Evolutionary conservation across 352 stramenopile genomes (phyloP).

Genomic region (Albugo laibachii): DNA sequence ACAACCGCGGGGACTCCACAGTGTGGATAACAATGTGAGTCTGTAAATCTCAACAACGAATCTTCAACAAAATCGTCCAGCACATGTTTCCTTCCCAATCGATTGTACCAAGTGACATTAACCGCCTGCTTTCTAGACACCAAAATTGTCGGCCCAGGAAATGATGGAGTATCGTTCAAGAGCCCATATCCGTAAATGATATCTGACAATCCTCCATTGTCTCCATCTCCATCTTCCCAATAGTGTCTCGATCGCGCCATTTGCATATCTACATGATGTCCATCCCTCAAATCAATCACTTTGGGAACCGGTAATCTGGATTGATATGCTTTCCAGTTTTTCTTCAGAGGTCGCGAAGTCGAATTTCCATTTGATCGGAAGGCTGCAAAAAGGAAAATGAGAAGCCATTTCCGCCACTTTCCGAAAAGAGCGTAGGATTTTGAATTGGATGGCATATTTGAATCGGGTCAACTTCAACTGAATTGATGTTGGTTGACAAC

Average conservation of each 20-base stretch:
- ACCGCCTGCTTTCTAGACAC: slow-evolving; percentile 21
- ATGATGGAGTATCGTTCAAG: slow-evolving; percentile 17
- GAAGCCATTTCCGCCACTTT: no score
- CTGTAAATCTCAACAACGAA: slow-evolving; percentile 13
- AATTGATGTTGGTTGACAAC: no score
- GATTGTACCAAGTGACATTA: slow-evolving; percentile 29
- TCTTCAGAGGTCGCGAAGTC: slow-evolving; percentile 10
- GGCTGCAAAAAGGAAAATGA: no score
- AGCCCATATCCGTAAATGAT: slow-evolving; percentile 26
- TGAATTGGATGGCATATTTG: no score
- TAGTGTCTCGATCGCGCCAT: slow-evolving; percentile 21
- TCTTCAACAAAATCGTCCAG: slow-evolving; percentile 26
- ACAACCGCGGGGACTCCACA: slow-evolving; percentile 35
- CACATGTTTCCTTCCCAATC: slow-evolving; percentile 21
- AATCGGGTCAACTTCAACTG: no score
- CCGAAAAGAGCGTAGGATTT: no score
- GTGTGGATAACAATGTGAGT: slow-evolving; percentile 42
- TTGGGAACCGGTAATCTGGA: slow-evolving; percentile 15
- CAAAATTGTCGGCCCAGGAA: slow-evolving; percentile 28
- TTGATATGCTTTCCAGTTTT: slow-evolving; percentile 16
- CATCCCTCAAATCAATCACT: slow-evolving; percentile 17
- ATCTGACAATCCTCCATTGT: slow-evolving; percentile 4
- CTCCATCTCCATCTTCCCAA: slow-evolving; percentile 18
- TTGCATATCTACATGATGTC: slow-evolving; percentile 17
- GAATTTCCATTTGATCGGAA: no score